Evolutionary conservation across 768 basidiomycete species (phyloP).

Genomic region (Lentinula sp.): DNA sequence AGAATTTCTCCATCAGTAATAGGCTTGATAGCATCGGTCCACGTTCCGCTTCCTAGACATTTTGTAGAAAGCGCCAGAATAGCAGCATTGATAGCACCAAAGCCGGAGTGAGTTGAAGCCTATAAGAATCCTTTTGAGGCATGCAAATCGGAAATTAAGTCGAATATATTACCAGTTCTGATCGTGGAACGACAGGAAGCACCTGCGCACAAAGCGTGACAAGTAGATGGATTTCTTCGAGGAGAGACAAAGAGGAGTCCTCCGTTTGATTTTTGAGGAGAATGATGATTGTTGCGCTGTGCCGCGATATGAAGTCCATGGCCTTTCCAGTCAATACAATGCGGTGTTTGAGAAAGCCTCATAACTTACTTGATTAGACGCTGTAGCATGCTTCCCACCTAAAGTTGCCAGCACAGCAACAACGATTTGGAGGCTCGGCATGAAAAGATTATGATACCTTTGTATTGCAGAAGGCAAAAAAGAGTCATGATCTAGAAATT

Average conservation of each 20-base stretch:
- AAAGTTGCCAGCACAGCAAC: slow-evolving; percentile 74
- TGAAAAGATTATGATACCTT: slow-evolving; percentile 86
- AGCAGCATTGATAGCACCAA: slow-evolving; percentile 80
- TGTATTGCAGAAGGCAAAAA: slow-evolving; percentile 85
- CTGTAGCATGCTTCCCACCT: slow-evolving; percentile 60
- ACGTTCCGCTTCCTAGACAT: slow-evolving; percentile 54
- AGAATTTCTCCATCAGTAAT: slow-evolving; percentile 61
- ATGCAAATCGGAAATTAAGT: slow-evolving; percentile 5
- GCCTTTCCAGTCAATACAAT: slow-evolving; percentile 36
- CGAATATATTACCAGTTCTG: slow-evolving; percentile 61
- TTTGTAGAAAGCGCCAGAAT: slow-evolving; percentile 71
- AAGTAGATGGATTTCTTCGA: slow-evolving; percentile 79
- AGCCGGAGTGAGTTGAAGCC: slow-evolving; percentile 66
- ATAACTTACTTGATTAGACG: slow-evolving; percentile 56
- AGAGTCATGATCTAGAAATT: slow-evolving; percentile 61
- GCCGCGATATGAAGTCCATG: slow-evolving; percentile 73
- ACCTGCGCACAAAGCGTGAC: slow-evolving; percentile 66
- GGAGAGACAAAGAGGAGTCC: slow-evolving; percentile 51
- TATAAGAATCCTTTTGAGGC: slow-evolving; percentile 12
- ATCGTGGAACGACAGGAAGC: slow-evolving; percentile 63
- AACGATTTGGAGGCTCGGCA: slow-evolving; percentile 81
- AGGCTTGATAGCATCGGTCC: slow-evolving; percentile 52
- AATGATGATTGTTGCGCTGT: slow-evolving; percentile 79
- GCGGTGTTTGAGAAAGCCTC: background rate
- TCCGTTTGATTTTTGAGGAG: slow-evolving; percentile 72